These are phyloP conservation scores for Dalbergia oliveri DNA, from an alignment of 306 rosid species.

Conservation along the genomic window DNA sequence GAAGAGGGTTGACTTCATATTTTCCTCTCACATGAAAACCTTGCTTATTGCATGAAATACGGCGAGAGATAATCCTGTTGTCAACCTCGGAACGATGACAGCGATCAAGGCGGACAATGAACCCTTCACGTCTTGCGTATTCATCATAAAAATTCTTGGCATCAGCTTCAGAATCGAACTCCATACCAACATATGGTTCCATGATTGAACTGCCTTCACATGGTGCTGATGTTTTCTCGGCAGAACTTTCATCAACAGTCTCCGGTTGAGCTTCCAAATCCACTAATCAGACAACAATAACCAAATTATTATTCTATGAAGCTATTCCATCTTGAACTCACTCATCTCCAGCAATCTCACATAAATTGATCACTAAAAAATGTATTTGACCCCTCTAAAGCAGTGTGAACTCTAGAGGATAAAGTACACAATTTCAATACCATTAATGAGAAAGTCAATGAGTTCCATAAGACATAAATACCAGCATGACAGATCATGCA, in stretches of 20 bases:
- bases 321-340: not conserved
- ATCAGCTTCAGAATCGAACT: slow-evolving; percentile 55
- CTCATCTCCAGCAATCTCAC: not conserved
- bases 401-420: not conserved
- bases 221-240: slow-evolving; percentile 19
- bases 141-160: slow-evolving; percentile 46
- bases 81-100: slow-evolving; percentile 56
- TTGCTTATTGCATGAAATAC: slow-evolving; percentile 56
- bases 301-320: slow-evolving; percentile 14
- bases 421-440: not conserved
- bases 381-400: not conserved
- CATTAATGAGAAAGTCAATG: not conserved
- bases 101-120: slow-evolving; percentile 50
- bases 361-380: not conserved
- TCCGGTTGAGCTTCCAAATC: slow-evolving; percentile 41
- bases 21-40: slow-evolving; percentile 52
- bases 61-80: slow-evolving; percentile 49
- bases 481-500: not conserved
- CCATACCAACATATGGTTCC: slow-evolving; percentile 53
- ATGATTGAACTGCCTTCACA: slow-evolving; percentile 35
- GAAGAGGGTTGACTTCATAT: slow-evolving; percentile 29
- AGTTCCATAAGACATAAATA: not conserved
- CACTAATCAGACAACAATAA: slow-evolving; percentile 40
- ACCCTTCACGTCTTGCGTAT: slow-evolving; percentile 49
- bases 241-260: slow-evolving; percentile 35